Evolutionary conservation across 2,329 filamentous ascomycete species (phyloP).

Genomic region (Simplicillium sp.): DNA sequence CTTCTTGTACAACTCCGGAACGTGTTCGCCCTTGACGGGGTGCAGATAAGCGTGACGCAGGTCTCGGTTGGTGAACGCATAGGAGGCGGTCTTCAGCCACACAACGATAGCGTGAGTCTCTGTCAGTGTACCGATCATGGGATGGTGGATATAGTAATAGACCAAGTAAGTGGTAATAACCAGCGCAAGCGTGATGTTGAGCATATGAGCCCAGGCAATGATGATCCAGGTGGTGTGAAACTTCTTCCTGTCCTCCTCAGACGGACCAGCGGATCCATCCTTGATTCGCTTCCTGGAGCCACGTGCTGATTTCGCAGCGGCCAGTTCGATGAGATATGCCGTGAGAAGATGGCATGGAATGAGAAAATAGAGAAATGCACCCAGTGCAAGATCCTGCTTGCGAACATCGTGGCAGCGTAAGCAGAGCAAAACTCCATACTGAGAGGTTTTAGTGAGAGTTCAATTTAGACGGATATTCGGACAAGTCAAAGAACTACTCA

Average conservation of each 20-base stretch:
- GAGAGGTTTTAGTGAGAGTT: slow-evolving; percentile 4
- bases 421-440: slow-evolving; percentile 95
- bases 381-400: slow-evolving; percentile 65
- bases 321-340: slow-evolving; percentile 81
- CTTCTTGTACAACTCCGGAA: slow-evolving; percentile 72
- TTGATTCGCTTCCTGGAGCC: slow-evolving; percentile 48
- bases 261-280: slow-evolving; percentile 35
- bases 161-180: slow-evolving; percentile 75
- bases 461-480: not conserved
- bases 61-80: slow-evolving; percentile 93
- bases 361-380: slow-evolving; percentile 69
- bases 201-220: slow-evolving; percentile 68
- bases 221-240: slow-evolving; percentile 72
- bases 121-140: slow-evolving; percentile 82
- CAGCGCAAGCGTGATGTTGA: slow-evolving; percentile 78
- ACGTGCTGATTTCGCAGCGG: slow-evolving; percentile 71
- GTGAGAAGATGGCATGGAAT: slow-evolving; percentile 87
- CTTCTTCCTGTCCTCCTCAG: slow-evolving; percentile 51
- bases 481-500: slow-evolving; percentile 20
- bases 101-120: slow-evolving; percentile 91
- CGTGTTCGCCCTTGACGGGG: slow-evolving; percentile 54
- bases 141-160: slow-evolving; percentile 87
- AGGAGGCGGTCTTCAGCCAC: slow-evolving; percentile 92
- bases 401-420: slow-evolving; percentile 83
- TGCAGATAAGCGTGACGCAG: slow-evolving; percentile 84